phyloP scores from a whole-genome alignment of 768 basidiomycete species.

The Collybia sp. region DNA sequence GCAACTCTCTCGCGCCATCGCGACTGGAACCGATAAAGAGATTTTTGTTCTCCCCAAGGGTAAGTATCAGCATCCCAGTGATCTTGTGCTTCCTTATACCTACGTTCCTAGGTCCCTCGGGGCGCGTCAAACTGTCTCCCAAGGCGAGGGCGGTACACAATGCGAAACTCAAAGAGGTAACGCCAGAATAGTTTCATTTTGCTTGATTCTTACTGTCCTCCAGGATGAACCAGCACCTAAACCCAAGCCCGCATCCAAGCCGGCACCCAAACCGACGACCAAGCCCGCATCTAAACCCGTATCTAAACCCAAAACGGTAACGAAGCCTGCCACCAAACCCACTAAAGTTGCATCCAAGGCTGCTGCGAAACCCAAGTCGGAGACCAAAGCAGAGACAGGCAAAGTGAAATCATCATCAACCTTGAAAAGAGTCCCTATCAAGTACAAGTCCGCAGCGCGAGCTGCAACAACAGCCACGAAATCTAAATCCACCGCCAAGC shows the following conservation, averaged over 20 bases:
- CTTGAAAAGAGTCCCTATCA: too few relatives aligned
- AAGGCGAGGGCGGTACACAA: slow-evolving; percentile 35
- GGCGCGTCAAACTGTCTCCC: slow-evolving; percentile 70
- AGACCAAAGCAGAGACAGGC: too few relatives aligned
- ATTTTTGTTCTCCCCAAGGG: slow-evolving; percentile 89
- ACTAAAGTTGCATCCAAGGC: background rate
- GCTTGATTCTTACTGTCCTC: too few relatives aligned
- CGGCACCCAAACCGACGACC: slow-evolving; percentile 34
- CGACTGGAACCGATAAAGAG: slow-evolving; percentile 76
- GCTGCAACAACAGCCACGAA: slow-evolving; percentile 19
- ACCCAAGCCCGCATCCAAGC: slow-evolving; percentile 4
- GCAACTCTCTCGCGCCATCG: slow-evolving; percentile 78
- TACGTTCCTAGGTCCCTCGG: slow-evolving; percentile 48
- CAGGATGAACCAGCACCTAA: background rate
- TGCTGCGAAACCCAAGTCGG: too few relatives aligned
- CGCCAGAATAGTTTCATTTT: too few relatives aligned
- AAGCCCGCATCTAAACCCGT: slow-evolving; percentile 27
- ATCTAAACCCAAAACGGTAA: slow-evolving; percentile 13
- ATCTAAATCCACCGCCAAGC: slow-evolving; percentile 18
- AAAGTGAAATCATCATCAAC: too few relatives aligned
- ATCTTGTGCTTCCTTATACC: slow-evolving; percentile 1
- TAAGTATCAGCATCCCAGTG: slow-evolving; percentile 18
- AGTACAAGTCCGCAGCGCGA: slow-evolving; percentile 1
- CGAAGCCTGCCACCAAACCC: slow-evolving; percentile 18
- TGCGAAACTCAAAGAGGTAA: slow-evolving; percentile 36